Base-by-base conservation (phyloP, 352 stramenopile species). In the Globisporangium polare region DNA sequence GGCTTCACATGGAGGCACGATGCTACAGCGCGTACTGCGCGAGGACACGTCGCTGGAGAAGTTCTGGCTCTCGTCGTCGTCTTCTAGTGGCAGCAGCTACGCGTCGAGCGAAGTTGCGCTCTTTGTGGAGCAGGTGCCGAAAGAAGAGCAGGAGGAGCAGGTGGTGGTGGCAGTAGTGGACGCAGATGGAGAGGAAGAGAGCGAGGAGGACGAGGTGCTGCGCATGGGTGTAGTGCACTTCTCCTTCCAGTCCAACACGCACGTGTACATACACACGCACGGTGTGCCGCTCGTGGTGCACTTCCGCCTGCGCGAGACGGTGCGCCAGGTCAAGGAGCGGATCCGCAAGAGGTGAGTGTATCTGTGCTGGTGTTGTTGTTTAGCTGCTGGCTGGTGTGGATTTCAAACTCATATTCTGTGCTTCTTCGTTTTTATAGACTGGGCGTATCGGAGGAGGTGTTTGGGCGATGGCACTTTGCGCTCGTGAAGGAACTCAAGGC, bases 401-500 rank as follows among this genome's bases (percentile, higher is more conserved):
- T 42, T 43, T 50, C 43, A 35, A 47, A 55, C 59, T 67, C 4
- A 60, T 27, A 15, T 74, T 15, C 6, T 47, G 6, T 29, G 3
- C 69, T 5, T 37, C n/a, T n/a, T n/a, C n/a, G n/a, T 65, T 5
- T 17, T 55, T 53, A 2, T 41, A 95, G 87, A 33, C 79, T 95
- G 47, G 73, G 81, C 3, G 78, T 92, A n/a, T 74, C 75, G 13
- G 69, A 70, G 13, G 83, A 92, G 22, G 64, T 82, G 37, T 92
- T 95, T 42, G 62, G 63, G 18, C 74, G 78, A 24, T 95, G 87
- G 87, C 78, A 86, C 24, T 73, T 95, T 17, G 73, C 85, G 4
- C 62, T 90, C 27, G 74, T 95, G 24, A 90, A 90, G 50, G 82
- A 95, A 26, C 74, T 83, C 26, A 90, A 91, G 57, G 84, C 82